Evolutionary conservation across 1,284 basidiomycete genomes (phyloP), one percentile per base, ranked within the genome.

Genomic region (Ceratobasidium sp.): DNA sequence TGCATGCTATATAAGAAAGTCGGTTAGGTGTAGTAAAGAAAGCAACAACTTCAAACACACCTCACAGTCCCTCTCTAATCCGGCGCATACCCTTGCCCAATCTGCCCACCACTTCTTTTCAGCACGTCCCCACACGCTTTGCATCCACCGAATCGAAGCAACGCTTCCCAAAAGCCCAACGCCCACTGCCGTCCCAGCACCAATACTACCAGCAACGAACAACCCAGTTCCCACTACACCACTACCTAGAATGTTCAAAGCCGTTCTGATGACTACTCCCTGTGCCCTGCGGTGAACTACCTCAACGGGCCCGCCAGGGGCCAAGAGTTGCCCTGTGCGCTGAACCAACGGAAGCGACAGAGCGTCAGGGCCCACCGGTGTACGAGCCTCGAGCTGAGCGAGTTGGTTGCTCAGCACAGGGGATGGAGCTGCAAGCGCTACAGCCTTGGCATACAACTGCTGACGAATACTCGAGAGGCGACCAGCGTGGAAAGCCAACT

Each of bases 61-160:
- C 55, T 71, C 67, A 30, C 67, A 71, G 18, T 71, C 67, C 46
- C 67, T 58, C 59, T 71, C 67, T 26, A 71, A 28, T 16, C 67
- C 67, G 1, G 67, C 57, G 28, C 67, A 71, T 28, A 71, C 67
- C 57, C 67, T 71, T 30, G 30, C 50, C 67, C 67, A 71, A 23
- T 71, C 67, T 26, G 67, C 67, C 67, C 67, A 71, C 67, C 67
- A 71, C 26, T 35, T 57, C 23, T 71, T 71, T 38, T 71, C 67
- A 9, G 67, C 54, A 21, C 57, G 55, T 44, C 55, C 43, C 67
- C 67, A 71, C 18, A 47, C 47, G 32, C 67, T 71, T 32, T 71
- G 67, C 67, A 71, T 71, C 67, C 67, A 71, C 8, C 67, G 55
- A 41, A 71, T 30, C 16, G 67, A 71, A 11, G 21, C 55, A 14